A percentile compares a stretch with the other conserved stretches of the same genome.
These are phyloP conservation scores for Fusarium marasasianum DNA, from an alignment of 2,329 filamentous ascomycete genomes.

Conservation along the genomic window DNA sequence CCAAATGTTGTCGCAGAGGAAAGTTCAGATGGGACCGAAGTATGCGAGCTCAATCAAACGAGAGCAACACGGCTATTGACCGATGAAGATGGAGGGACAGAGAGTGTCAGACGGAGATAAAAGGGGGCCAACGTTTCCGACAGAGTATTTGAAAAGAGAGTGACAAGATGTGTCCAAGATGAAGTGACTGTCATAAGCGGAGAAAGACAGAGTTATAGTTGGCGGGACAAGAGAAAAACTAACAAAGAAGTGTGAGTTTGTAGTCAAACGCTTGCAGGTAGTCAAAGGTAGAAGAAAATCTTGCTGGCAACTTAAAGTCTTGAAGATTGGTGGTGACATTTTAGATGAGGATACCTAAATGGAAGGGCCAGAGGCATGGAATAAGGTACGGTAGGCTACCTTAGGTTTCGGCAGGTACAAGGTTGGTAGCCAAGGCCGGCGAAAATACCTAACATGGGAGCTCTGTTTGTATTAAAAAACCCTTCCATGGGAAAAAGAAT, in stretches of 20 bases:
- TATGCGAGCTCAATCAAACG: slow-evolving; percentile 17
- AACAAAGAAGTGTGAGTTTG: slow-evolving; percentile 8
- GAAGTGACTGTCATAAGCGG: background rate
- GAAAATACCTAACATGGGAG: slow-evolving; percentile 1
- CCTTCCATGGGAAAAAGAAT: background rate
- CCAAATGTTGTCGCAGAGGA: background rate
- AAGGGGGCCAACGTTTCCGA: slow-evolving; percentile 27
- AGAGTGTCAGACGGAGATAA: slow-evolving; percentile 22
- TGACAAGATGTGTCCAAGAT: slow-evolving; percentile 14
- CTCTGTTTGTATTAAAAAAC: background rate
- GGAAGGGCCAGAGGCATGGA: slow-evolving; percentile 30
- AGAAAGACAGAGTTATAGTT: background rate
- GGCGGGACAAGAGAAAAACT: background rate
- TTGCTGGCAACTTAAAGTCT: background rate
- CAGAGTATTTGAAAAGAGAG: slow-evolving; percentile 17
- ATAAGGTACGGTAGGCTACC: background rate
- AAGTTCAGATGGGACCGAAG: background rate
- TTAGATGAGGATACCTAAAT: slow-evolving; percentile 29
- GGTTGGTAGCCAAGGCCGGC: slow-evolving; percentile 8
- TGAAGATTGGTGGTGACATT: slow-evolving; percentile 1
- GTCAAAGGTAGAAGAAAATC: slow-evolving; percentile 3
- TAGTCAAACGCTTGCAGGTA: background rate
- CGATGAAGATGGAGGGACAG: slow-evolving; percentile 21
- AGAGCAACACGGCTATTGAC: slow-evolving; percentile 17
- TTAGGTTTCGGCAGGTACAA: slow-evolving; percentile 1